Percentiles rank a stretch among this genome's conserved stretches.
These are phyloP conservation scores for Vitis amurensis DNA, from an alignment of 164 flowering plant species.

Conservation along the genomic window DNA sequence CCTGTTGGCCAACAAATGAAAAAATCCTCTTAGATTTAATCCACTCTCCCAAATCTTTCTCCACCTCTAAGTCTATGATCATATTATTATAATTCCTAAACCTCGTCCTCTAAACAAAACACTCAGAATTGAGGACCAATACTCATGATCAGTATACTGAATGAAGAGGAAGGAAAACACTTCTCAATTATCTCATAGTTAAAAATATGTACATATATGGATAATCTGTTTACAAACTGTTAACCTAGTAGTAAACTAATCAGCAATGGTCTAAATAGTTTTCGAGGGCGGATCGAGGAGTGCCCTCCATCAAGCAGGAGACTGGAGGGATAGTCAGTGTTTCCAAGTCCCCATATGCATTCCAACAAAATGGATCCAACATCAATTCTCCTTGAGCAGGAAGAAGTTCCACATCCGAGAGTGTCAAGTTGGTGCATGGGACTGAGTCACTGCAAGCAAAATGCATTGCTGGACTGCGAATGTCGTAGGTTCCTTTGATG, in stretches of 20 bases:
- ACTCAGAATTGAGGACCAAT: too few species aligned
- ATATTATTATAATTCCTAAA: too few species aligned
- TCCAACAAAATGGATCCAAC: conserved; percentile 74
- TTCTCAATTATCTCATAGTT: conserved; percentile 5
- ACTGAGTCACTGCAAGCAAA: conserved; percentile 77
- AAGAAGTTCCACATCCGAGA: conserved; percentile 61
- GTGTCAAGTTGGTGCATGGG: conserved; percentile 71
- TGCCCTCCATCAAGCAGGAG: background rate
- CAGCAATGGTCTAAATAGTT: conserved; percentile 32
- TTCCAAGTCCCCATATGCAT: conserved; percentile 63
- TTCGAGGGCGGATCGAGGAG: conserved; percentile 23
- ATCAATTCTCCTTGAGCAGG: conserved; percentile 53
- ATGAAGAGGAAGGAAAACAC: too few species aligned
- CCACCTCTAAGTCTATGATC: too few species aligned
- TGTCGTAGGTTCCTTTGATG: conserved; percentile 75
- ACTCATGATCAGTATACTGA: too few species aligned
- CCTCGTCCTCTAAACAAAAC: too few species aligned
- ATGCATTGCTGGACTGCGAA: conserved; percentile 68
- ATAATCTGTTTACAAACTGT: background rate
- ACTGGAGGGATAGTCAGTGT: conserved; percentile 66
- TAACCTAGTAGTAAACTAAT: conserved; percentile 1
- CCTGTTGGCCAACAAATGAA: too few species aligned
- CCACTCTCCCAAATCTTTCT: too few species aligned
- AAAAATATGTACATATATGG: background rate
- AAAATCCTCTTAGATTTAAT: too few species aligned